Base-by-base conservation (phyloP, 768 basidiomycete genomes). In the Tephrocybe rancida region DNA sequence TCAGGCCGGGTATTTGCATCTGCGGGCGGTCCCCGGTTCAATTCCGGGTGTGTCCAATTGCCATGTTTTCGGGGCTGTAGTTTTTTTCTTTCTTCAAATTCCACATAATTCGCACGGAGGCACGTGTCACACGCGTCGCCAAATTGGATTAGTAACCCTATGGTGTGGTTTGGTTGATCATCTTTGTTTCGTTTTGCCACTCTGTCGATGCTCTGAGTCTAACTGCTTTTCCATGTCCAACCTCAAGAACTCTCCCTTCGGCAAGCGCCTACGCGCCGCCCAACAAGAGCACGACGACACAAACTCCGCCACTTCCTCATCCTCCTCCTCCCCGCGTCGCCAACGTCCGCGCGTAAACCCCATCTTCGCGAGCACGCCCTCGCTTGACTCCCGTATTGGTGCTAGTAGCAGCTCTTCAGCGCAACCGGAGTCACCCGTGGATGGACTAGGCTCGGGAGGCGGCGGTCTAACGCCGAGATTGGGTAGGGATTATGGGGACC, bases 171-270 rank as follows among this genome's bases (percentile, higher is more conserved):
- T 43, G 32, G 30, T 21, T 50, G 18, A 50, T 18, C 22, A 44
- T 24, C 37, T 49, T 38, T n/a, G 13, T 35, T 49, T 44, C 44
- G 27, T 19, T 48, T 49, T 55, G 45, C n/a, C n/a, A n/a, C n/a
- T n/a, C n/a, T n/a, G n/a, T n/a, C n/a, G n/a, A n/a, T n/a, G n/a
- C n/a, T n/a, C n/a, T n/a, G n/a, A n/a, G 35, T 37, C n/a, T 5
- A 37, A 14, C 24, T 30, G 10, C 21, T 46, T 21, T 34, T 22
- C 27, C 14, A 90, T 90, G 88, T 85, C 88, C 53, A 82, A 83
- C 50, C 80, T 91, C 71, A 89, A 88, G 76, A 90, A 91, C 71
- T 90, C 90, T 63, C 87, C 87, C 1, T 92, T 90, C 70, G 89
- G 88, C 38, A 92, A 91, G 65, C 84, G 90, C 11, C 77, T 92